phyloP scores from a whole-genome alignment of 1,284 basidiomycete species.

The Puccinia sorghi region DNA sequence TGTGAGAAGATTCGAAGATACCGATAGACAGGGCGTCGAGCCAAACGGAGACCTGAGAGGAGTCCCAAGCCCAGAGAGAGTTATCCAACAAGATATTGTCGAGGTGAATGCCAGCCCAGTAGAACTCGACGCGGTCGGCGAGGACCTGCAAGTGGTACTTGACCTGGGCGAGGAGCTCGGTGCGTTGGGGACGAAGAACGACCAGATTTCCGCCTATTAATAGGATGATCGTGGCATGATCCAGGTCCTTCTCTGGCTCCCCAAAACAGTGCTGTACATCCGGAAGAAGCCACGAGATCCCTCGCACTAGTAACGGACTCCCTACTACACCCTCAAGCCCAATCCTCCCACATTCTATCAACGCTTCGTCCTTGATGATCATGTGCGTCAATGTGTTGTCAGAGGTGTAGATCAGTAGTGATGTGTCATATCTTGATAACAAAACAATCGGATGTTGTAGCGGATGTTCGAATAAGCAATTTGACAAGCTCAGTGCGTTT shows the following conservation, averaged over 20 bases:
- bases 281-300: constrained; percentile 96
- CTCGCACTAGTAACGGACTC: constrained; percentile 79
- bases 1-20: constrained; percentile 55
- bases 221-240: constrained; percentile 92
- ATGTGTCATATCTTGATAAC: constrained; percentile 89
- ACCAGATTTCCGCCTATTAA: constrained; percentile 91
- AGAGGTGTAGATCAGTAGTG: constrained; percentile 92
- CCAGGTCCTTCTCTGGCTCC: constrained; percentile 88
- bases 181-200: constrained; percentile 64
- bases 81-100: constrained; percentile 78
- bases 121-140: constrained; percentile 92
- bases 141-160: constrained; percentile 98
- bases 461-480: constrained; percentile 79
- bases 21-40: constrained; percentile 91
- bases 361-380: constrained; percentile 63
- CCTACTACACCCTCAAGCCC: constrained; percentile 88
- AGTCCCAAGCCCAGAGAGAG: constrained; percentile 96
- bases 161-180: constrained; percentile 66
- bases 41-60: constrained; percentile 85
- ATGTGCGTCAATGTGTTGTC: constrained; percentile 95
- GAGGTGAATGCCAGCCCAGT: constrained; percentile 77
- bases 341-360: constrained; percentile 80
- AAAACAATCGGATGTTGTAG: constrained; percentile 76
- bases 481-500: constrained; percentile 79
- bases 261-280: constrained; percentile 88